These are phyloP conservation scores for Hawksworthiomyces lignivorus DNA, from an alignment of 2,329 filamentous ascomycete genomes.

Conservation along the genomic window DNA sequence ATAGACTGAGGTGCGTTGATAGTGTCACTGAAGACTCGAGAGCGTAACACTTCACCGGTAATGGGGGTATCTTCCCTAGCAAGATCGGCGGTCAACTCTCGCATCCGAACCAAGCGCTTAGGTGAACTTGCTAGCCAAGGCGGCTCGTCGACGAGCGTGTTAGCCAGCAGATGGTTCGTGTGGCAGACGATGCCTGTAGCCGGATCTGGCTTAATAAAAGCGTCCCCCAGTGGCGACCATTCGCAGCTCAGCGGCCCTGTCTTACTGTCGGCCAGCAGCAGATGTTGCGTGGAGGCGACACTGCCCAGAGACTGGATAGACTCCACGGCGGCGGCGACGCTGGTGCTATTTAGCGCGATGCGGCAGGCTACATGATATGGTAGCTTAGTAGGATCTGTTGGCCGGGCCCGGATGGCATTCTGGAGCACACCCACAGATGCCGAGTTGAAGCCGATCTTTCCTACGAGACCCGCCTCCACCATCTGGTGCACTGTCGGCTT, in stretches of 20 bases:
- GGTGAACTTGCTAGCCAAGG: neutral
- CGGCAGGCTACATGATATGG: too few relatives aligned
- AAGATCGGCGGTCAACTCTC: neutral
- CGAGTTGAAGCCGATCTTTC: too few relatives aligned
- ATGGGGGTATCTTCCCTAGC: neutral
- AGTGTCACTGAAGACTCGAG: neutral
- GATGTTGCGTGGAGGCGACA: neutral
- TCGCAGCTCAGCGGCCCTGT: neutral
- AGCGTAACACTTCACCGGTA: neutral
- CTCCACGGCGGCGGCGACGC: neutral
- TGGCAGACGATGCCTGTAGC: neutral
- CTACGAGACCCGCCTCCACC: too few relatives aligned
- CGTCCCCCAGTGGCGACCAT: neutral
- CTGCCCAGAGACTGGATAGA: neutral
- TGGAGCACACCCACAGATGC: too few relatives aligned
- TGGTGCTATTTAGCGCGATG: too few relatives aligned
- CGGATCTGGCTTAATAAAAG: neutral
- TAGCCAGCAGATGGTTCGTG: neutral
- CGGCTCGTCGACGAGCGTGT: neutral
- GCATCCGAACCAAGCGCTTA: neutral
- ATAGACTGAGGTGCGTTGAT: neutral
- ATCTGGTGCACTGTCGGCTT: too few relatives aligned
- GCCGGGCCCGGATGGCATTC: too few relatives aligned
- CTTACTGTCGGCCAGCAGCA: neutral
- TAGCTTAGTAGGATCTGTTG: too few relatives aligned